Base-by-base conservation (phyloP, 345 rosid genomes). In the Triadica sebifera region DNA sequence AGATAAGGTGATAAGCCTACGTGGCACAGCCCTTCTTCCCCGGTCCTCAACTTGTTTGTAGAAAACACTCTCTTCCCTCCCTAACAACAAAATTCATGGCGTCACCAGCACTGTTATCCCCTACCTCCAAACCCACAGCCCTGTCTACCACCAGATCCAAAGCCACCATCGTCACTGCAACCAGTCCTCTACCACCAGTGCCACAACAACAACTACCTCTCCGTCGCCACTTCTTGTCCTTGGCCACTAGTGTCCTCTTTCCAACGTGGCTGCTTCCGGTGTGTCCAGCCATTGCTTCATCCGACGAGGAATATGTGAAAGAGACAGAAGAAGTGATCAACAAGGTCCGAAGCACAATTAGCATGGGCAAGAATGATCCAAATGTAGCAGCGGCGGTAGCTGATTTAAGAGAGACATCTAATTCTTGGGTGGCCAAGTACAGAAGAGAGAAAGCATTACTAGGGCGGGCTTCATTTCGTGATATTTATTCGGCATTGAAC, bases 1-100 rank as follows among this genome's bases (percentile, higher is more conserved):
- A 65, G 97, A 94, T 92, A 92, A 94, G 95, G 85, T 60, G 97
- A 92, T 94, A 94, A 92, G 97, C 69, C 81, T 85, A 89, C 97
- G 95, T 87, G 97, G 84, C 97, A 78, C 38, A 76, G 75, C 75
- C 71, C 68, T 77, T 83, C 24, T 60, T 74, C 72, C 62, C 76
- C 59, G 12, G 43, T 49, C 49, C 45, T 51, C 67, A 61, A 9
- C 59, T 65, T 38, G 57, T 50, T 0, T 17, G 19, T 65, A 53
- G 61, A 55, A 67, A 24, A n/a, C 38, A 65, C 78, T 57, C 78
- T 57, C 65, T 62, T 46, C 69, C 59, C 53, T 41, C 12, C 51
- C 46, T 1, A 15, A 49, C 64, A 76, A 37, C 75, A 69, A 51
- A 70, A 53, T 34, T 75, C 79, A 90, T 92, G 97, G 92, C 93